These are phyloP conservation scores for Echium plantagineum DNA, from an alignment of 257 asterid species.

Conservation along the genomic window DNA sequence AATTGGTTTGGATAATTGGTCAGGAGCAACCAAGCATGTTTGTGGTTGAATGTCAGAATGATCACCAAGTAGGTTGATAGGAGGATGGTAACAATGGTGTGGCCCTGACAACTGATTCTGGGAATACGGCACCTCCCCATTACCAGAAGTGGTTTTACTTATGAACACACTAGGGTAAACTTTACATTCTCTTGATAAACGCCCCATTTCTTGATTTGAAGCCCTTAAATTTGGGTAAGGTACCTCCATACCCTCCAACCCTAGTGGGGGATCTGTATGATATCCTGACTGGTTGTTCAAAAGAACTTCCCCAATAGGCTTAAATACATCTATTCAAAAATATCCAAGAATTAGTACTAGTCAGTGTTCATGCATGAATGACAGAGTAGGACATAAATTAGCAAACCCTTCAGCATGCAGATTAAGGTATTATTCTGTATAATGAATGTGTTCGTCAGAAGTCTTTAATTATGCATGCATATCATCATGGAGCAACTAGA, in stretches of 20 bases:
- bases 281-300: constrained; percentile 13
- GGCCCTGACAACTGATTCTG: constrained; percentile 12
- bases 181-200: constrained; percentile 14
- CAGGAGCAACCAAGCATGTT: constrained; percentile 5
- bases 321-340: constrained; percentile 12
- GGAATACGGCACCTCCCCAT: constrained; percentile 9
- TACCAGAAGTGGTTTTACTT: constrained; percentile 9
- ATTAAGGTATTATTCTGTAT: background rate
- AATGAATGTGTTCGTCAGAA: background rate
- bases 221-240: constrained; percentile 12
- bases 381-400: background rate
- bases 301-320: constrained; percentile 9
- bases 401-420: background rate
- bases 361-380: background rate
- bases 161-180: constrained; percentile 16
- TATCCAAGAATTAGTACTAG: constrained; percentile 3
- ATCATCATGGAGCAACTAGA: background rate
- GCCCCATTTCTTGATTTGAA: constrained; percentile 10
- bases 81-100: constrained; percentile 11
- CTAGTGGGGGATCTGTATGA: constrained; percentile 15
- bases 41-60: constrained; percentile 11
- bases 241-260: constrained; percentile 5
- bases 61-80: constrained; percentile 16
- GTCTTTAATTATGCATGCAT: background rate
- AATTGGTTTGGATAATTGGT: constrained; percentile 12